A percentile compares a stretch with the other conserved stretches of the same genome.
Conservation (phyloP, 148 eudicot genomes). For the Rhododendron mucronatum region DNA sequence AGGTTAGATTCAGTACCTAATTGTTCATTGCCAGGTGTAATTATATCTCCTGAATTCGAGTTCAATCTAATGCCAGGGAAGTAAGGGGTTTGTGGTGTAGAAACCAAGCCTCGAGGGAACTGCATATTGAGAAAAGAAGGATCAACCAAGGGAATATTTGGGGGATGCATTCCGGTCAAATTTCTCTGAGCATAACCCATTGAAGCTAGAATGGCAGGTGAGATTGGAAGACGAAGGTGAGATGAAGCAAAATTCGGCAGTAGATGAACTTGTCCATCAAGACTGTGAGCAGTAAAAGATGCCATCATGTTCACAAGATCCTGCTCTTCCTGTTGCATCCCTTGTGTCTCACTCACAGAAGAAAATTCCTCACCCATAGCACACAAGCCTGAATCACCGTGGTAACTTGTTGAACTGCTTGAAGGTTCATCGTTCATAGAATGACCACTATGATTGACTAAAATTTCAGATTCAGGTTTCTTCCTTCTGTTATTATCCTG, state of each 20-base stretch:
- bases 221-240: slow-evolving; percentile 53
- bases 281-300: slow-evolving; percentile 28
- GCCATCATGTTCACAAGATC: slow-evolving; percentile 79
- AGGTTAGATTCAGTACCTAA: slow-evolving; percentile 36
- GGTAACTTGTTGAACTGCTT: background rate
- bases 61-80: slow-evolving; percentile 36
- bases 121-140: slow-evolving; percentile 56
- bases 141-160: slow-evolving; percentile 50
- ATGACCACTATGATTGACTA: slow-evolving; percentile 27
- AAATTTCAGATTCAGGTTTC: slow-evolving; percentile 33
- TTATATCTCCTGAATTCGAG: slow-evolving; percentile 33
- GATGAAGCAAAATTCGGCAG: slow-evolving; percentile 50
- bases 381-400: slow-evolving; percentile 27
- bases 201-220: slow-evolving; percentile 60
- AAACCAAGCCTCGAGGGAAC: slow-evolving; percentile 55
- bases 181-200: slow-evolving; percentile 60
- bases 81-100: slow-evolving; percentile 46
- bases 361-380: slow-evolving; percentile 31
- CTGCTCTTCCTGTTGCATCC: slow-evolving; percentile 72
- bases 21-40: slow-evolving; percentile 39
- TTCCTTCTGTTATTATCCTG: slow-evolving; percentile 40
- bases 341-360: slow-evolving; percentile 35
- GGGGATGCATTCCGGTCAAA: slow-evolving; percentile 50
- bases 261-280: slow-evolving; percentile 49
- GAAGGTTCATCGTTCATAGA: slow-evolving; percentile 13